A percentile compares a stretch with the other conserved stretches of the same genome.
phyloP scores from a whole-genome alignment of 2,329 filamentous ascomycete genomes.

The Fusarium sp. region DNA sequence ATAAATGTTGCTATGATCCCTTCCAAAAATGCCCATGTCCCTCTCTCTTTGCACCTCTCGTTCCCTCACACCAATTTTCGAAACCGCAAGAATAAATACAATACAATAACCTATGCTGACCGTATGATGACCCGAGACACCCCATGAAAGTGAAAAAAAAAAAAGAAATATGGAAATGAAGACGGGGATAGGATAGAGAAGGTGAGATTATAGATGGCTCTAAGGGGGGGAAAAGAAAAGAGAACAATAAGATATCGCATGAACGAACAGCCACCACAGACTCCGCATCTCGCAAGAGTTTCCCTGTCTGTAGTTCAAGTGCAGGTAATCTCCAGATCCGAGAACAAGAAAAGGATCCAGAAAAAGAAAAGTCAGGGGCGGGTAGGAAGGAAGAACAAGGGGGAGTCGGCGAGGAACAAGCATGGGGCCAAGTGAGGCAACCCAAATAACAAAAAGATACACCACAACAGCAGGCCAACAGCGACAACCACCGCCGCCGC shows the following conservation, averaged over 20 bases:
- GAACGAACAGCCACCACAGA: slow-evolving; percentile 27
- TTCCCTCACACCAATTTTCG: slow-evolving; percentile 3
- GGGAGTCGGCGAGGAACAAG: not conserved
- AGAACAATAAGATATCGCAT: slow-evolving; percentile 23
- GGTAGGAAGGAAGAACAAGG: not conserved
- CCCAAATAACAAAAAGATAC: not conserved
- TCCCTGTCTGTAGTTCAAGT: slow-evolving; percentile 11
- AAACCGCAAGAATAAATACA: not conserved
- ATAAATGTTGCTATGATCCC: not conserved
- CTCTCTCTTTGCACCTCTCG: not conserved
- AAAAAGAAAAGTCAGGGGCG: not conserved
- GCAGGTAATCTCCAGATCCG: slow-evolving; percentile 12
- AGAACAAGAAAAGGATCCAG: not conserved
- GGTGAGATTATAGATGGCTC: not conserved
- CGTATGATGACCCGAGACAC: slow-evolving; percentile 12
- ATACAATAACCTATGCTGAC: slow-evolving; percentile 23
- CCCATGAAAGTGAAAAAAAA: slow-evolving; percentile 6
- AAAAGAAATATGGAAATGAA: not conserved
- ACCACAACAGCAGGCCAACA: not conserved
- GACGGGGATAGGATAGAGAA: not conserved
- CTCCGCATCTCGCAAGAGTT: slow-evolving; percentile 28
- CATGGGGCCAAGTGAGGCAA: not conserved
- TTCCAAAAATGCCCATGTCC: slow-evolving; percentile 2
- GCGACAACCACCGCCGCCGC: not conserved
- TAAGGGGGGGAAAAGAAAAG: not conserved